Conservation (phyloP, 1,284 basidiomycete genomes). For the Cryptococcus jaspeensis region DNA sequence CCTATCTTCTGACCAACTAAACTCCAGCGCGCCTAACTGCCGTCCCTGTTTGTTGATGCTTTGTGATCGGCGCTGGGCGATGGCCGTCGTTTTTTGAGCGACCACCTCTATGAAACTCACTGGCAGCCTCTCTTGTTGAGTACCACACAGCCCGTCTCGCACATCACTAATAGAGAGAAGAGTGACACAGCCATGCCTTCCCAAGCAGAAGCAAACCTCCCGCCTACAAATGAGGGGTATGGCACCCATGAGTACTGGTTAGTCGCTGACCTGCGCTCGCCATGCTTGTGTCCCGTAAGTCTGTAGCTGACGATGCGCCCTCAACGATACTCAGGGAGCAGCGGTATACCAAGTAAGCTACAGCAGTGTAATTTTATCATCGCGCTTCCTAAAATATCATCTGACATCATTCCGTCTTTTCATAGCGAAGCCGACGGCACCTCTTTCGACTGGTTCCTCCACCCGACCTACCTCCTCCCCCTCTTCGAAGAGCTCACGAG, state of each 20-base stretch:
- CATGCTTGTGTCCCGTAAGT: slow-evolving; percentile 5
- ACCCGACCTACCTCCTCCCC: slow-evolving; percentile 47
- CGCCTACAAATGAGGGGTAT: slow-evolving; percentile 70
- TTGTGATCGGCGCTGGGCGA: too few species aligned
- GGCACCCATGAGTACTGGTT: slow-evolving; percentile 74
- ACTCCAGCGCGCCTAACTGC: too few species aligned
- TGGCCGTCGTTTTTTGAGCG: too few species aligned
- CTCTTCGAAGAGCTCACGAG: slow-evolving; percentile 38
- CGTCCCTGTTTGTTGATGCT: too few species aligned
- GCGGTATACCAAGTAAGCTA: slow-evolving; percentile 64
- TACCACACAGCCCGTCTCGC: too few species aligned
- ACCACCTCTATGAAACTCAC: too few species aligned
- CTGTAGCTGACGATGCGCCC: not conserved
- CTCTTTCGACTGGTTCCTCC: slow-evolving; percentile 68
- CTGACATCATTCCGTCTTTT: not conserved
- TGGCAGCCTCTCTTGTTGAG: too few species aligned
- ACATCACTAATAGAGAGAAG: too few species aligned
- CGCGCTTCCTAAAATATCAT: slow-evolving; percentile 8
- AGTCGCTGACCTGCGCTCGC: slow-evolving; percentile 14
- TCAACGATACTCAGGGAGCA: slow-evolving; percentile 57
- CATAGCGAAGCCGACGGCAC: slow-evolving; percentile 62
- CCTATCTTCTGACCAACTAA: too few species aligned
- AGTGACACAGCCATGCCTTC: slow-evolving; percentile 14
- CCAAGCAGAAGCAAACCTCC: slow-evolving; percentile 54
- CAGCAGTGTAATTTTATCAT: not conserved